phyloP scores from a whole-genome alignment of 805 yeast genomes.

The Cyberlindnera misumaiensis region DNA sequence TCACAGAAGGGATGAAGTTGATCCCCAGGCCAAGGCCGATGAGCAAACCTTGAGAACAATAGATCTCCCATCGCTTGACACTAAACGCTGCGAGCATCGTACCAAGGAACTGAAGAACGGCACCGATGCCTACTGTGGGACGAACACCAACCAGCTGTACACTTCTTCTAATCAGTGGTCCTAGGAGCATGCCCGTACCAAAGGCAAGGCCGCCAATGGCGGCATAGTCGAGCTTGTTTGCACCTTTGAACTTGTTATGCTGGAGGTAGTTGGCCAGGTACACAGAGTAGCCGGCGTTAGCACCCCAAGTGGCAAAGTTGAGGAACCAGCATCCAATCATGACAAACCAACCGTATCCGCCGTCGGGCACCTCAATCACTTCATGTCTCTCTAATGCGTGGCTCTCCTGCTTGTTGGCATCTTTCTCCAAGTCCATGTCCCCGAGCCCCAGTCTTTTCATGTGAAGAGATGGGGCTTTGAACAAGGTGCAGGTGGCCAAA shows the following conservation, averaged over 20 bases:
- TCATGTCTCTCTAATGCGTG: not conserved
- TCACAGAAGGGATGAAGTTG: constrained; percentile 49
- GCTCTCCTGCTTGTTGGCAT: too few species aligned
- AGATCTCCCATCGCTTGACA: constrained; percentile 55
- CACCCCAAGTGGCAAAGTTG: constrained; percentile 24
- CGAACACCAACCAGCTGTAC: constrained; percentile 31
- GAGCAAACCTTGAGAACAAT: constrained; percentile 60
- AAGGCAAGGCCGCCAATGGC: constrained; percentile 64
- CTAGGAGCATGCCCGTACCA: constrained; percentile 44
- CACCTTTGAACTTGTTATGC: constrained; percentile 42
- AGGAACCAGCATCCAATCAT: constrained; percentile 17
- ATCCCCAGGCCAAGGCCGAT: constrained; percentile 47
- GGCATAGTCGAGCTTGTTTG: constrained; percentile 53
- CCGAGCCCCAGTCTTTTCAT: too few species aligned
- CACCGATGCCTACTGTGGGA: constrained; percentile 41
- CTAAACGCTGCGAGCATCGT: constrained; percentile 55
- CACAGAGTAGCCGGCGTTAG: constrained; percentile 40
- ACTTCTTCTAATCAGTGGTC: constrained; percentile 41
- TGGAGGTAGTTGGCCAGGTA: constrained; percentile 54
- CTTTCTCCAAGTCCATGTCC: too few species aligned
- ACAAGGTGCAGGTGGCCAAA: too few species aligned
- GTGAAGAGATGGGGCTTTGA: too few species aligned
- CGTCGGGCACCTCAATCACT: constrained; percentile 21
- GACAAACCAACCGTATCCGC: constrained; percentile 25
- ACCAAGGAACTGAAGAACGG: constrained; percentile 44